Conservation (phyloP, 2,329 filamentous ascomycete genomes). For the Apiospora saccharicola region DNA sequence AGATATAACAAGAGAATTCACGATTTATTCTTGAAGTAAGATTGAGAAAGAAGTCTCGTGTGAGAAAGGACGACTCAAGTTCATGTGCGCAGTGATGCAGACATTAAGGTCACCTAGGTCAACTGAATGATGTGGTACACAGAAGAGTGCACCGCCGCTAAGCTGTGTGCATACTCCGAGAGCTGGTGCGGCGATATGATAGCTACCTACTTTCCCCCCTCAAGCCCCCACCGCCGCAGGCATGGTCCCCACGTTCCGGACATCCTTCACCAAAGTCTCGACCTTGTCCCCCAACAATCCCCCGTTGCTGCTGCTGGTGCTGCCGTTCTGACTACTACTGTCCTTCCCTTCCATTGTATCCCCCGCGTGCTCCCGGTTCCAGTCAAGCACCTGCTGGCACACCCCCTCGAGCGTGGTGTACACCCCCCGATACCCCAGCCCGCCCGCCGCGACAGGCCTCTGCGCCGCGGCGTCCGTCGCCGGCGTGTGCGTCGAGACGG, state of each 20-base stretch:
- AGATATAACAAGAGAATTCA: not conserved
- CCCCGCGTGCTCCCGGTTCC: conserved; percentile 45
- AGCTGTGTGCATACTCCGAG: not conserved
- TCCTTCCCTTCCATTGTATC: not conserved
- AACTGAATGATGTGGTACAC: not conserved
- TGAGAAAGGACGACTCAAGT: not conserved
- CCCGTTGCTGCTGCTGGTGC: not conserved
- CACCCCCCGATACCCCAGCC: conserved; percentile 49
- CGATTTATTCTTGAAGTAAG: not conserved
- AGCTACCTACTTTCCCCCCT: not conserved
- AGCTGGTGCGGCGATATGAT: no score
- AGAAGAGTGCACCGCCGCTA: not conserved
- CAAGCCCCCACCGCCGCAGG: conserved; percentile 29
- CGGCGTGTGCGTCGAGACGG: conserved; percentile 45
- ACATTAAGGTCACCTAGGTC: not conserved
- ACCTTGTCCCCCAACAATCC: not conserved
- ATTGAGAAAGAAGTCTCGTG: not conserved
- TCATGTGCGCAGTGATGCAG: not conserved
- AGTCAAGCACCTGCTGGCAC: conserved; percentile 48
- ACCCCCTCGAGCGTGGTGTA: conserved; percentile 51
- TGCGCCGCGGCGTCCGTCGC: conserved; percentile 48
- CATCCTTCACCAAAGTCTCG: conserved; percentile 28
- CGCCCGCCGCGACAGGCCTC: conserved; percentile 47
- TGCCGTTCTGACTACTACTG: no score
- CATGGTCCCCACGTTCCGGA: conserved; percentile 29